These are phyloP conservation scores for Plantago coronopus DNA, from an alignment of 305 asterid genomes.

Conservation along the genomic window DNA sequence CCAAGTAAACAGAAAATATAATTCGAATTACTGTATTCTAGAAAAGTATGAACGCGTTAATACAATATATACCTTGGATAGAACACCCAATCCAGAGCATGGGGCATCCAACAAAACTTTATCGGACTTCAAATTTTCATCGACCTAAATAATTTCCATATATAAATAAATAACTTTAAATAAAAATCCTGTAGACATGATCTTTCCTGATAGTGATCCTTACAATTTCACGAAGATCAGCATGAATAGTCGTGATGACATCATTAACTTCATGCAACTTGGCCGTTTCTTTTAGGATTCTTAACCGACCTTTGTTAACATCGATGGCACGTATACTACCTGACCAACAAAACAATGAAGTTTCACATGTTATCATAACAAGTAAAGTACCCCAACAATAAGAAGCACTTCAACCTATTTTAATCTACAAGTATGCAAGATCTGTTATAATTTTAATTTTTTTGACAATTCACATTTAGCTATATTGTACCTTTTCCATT, in stretches of 20 bases:
- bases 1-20: neutral
- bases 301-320: constrained; percentile 73
- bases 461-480: too few species aligned
- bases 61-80: constrained; percentile 60
- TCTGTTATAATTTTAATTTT: too few species aligned
- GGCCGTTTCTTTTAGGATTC: constrained; percentile 89
- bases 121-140: constrained; percentile 45
- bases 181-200: too few species aligned
- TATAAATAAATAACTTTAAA: neutral
- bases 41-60: neutral
- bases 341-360: constrained; percentile 22
- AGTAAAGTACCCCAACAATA: neutral
- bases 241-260: constrained; percentile 57
- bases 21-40: neutral
- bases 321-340: constrained; percentile 79
- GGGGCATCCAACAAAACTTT: constrained; percentile 96
- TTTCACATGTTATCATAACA: constrained; percentile 18
- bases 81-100: constrained; percentile 94
- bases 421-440: neutral
- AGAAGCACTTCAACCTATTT: too few species aligned
- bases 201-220: constrained; percentile 18
- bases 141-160: constrained; percentile 34
- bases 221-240: constrained; percentile 74
- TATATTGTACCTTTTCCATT: constrained; percentile 55
- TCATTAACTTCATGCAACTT: constrained; percentile 52